phyloP scores from a whole-genome alignment of 139 green algal genomes.

The Chlamydomonas schloesseri region DNA sequence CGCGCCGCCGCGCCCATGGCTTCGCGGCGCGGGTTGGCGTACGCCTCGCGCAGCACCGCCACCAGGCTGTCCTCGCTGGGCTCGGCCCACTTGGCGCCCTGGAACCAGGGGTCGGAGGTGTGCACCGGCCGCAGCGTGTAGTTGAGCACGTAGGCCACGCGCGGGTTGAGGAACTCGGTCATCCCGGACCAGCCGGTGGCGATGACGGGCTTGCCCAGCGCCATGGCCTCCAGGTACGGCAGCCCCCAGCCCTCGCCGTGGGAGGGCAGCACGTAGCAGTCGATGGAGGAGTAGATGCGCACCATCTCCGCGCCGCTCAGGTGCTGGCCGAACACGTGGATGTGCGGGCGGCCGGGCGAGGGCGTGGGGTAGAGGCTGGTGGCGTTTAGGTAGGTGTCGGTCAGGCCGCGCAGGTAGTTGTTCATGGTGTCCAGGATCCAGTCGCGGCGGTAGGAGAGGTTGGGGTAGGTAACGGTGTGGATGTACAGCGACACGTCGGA shows the following conservation, averaged over 20 bases:
- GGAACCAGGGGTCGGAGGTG: constrained; percentile 34
- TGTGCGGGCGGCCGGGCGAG: constrained; percentile 23
- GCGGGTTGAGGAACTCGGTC: constrained; percentile 52
- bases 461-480: not conserved
- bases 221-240: constrained; percentile 77
- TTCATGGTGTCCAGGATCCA: not conserved
- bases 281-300: not conserved
- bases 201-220: constrained; percentile 70
- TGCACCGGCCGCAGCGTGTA: not conserved
- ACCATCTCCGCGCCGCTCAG: not conserved
- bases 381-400: not conserved
- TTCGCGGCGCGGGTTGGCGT: not conserved
- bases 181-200: constrained; percentile 73
- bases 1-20: not conserved
- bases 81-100: constrained; percentile 33
- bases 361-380: not conserved
- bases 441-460: not conserved
- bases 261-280: constrained; percentile 76
- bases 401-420: not conserved
- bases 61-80: not conserved
- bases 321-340: constrained; percentile 32
- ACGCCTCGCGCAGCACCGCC: not conserved
- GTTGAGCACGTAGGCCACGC: constrained; percentile 26
- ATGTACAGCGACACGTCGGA: not conserved
- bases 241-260: constrained; percentile 77